Conservation (phyloP, 2,329 filamentous ascomycete species). For the Dactylonectria macrodidyma region DNA sequence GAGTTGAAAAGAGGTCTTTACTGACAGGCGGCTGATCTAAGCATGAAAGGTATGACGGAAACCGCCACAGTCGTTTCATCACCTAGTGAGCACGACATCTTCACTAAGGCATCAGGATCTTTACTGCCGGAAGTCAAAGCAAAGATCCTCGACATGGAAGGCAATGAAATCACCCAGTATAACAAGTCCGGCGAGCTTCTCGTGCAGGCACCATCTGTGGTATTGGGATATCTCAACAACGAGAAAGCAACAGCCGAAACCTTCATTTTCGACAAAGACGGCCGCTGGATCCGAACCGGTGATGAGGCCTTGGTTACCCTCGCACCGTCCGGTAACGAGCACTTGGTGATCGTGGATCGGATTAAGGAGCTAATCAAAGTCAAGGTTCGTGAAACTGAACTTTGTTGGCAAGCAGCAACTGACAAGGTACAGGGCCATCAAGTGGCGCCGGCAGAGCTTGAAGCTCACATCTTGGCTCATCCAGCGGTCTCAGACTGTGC, state of each 20-base stretch:
- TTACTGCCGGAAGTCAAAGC: slow-evolving; percentile 74
- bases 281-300: slow-evolving; percentile 85
- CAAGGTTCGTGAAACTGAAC: slow-evolving; percentile 65
- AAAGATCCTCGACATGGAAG: slow-evolving; percentile 77
- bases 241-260: slow-evolving; percentile 87
- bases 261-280: slow-evolving; percentile 76
- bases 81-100: slow-evolving; percentile 71
- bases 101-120: slow-evolving; percentile 78
- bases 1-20: slow-evolving; percentile 21
- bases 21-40: neutral
- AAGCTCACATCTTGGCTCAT: slow-evolving; percentile 81
- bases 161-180: slow-evolving; percentile 76
- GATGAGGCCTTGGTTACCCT: slow-evolving; percentile 83
- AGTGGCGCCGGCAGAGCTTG: slow-evolving; percentile 85
- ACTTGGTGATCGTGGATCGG: slow-evolving; percentile 88
- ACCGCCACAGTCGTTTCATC: slow-evolving; percentile 77
- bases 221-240: slow-evolving; percentile 89
- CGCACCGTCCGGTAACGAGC: slow-evolving; percentile 78
- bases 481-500: slow-evolving; percentile 80
- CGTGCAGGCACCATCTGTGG: slow-evolving; percentile 83
- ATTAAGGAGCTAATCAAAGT: slow-evolving; percentile 81
- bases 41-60: slow-evolving; percentile 75
- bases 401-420: neutral
- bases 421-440: slow-evolving; percentile 71
- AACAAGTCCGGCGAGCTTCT: slow-evolving; percentile 85